A percentile compares a stretch with the other conserved stretches of the same genome.
Evolutionary conservation across 306 rosid species (phyloP).

Genomic region (Prunus mira): DNA sequence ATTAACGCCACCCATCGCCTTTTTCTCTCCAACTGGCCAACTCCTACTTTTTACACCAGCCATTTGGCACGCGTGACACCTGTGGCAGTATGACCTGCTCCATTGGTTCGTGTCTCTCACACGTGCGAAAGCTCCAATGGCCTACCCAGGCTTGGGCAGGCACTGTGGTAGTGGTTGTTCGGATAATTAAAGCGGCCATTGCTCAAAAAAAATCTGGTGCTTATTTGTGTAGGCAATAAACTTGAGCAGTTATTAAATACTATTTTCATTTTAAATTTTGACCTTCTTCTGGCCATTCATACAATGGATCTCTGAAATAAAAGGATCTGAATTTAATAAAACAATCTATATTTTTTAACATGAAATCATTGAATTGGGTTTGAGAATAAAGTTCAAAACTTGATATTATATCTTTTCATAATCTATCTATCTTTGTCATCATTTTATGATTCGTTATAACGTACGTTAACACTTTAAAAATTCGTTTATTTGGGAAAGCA

Average conservation of each 20-base stretch:
- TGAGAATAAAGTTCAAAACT: too few relatives aligned
- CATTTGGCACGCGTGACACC: slow-evolving; percentile 37
- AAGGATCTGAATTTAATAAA: too few relatives aligned
- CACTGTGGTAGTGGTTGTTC: slow-evolving; percentile 29
- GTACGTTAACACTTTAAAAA: not conserved
- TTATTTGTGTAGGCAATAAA: not conserved
- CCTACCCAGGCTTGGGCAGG: not conserved
- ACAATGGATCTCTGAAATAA: too few relatives aligned
- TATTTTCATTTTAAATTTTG: not conserved
- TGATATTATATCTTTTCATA: too few relatives aligned
- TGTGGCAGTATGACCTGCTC: slow-evolving; percentile 1
- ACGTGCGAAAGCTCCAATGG: not conserved
- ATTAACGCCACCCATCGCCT: slow-evolving; percentile 59
- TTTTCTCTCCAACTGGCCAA: not conserved
- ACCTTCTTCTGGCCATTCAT: too few relatives aligned
- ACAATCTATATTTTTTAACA: too few relatives aligned
- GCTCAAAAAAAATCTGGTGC: not conserved
- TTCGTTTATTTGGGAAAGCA: not conserved
- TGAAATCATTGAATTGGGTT: too few relatives aligned
- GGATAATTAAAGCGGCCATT: slow-evolving; percentile 12
- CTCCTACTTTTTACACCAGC: not conserved
- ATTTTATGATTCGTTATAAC: too few relatives aligned
- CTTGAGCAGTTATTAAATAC: not conserved
- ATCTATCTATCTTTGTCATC: too few relatives aligned
- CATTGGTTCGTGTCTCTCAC: not conserved